Evolutionary conservation across 2,329 filamentous ascomycete genomes (phyloP), one percentile per base, ranked within the genome.

Genomic region (Penicillium vulpinum): DNA sequence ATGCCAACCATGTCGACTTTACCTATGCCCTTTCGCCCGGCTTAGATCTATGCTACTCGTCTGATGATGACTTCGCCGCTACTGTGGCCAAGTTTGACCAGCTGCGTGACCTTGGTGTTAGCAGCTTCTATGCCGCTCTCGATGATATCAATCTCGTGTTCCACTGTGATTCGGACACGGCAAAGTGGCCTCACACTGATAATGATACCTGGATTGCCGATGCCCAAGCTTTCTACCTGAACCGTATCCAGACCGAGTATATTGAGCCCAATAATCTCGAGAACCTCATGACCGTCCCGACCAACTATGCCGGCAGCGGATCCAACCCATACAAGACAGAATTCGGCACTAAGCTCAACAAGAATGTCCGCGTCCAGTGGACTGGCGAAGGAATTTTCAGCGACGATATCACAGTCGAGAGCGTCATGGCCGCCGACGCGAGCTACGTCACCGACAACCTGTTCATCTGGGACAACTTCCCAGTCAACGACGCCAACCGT

Each of bases 321-420:
- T 1, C 48, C 9, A 21, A 21, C 18, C 26, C 48, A 2, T 43
- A 51, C 18, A 51, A 51, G 18, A 55, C 53, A 13, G 54, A 60
- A 36, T 62, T 66, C 22, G 64, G 64, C 22, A 64, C 61, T 16
- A 57, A 53, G 43, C 47, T 66, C 21, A 50, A 66, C 55, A 62
- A 64, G 49, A 66, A 66, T n/a, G 61, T 66, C 38, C 57, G 63
- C 29, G 50, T 66, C n/a, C 63, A 66, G 15, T 66, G 64, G 64
- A 66, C 64, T 5, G 64, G 64, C 29, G 64, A 66, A 52, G 64
- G 61, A 10, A 56, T 66, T 13, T 66, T 66, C 59, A 65, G 61
- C 31, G 50, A 60, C 44, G 36, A 61, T 10, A 64, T 66, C 45
- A 66, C 61, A 54, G 43, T 21, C 28, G 36, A 51, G 1, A 51